These are phyloP conservation scores for Phoma sp. DNA, from an alignment of 2,329 filamentous ascomycete species.

Conservation along the genomic window DNA sequence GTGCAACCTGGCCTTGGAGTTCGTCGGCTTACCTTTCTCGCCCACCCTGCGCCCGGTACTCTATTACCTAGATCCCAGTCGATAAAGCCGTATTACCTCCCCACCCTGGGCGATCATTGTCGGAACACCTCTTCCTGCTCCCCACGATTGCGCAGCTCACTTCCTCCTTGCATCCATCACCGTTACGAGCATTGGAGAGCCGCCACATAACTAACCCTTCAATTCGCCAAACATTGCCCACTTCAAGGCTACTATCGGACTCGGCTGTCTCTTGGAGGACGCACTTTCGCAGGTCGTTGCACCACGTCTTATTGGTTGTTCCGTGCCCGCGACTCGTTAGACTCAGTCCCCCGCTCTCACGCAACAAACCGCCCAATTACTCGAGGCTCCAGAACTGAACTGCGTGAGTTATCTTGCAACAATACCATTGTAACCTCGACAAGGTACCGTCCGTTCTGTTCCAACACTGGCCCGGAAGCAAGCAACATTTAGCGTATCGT, in stretches of 20 bases:
- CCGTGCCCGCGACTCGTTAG: slow-evolving; percentile 46
- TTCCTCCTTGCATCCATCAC: slow-evolving; percentile 27
- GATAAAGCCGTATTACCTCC: slow-evolving; percentile 45
- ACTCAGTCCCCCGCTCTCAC: slow-evolving; percentile 43
- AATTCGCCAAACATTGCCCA: slow-evolving; percentile 20
- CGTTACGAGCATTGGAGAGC: slow-evolving; percentile 25
- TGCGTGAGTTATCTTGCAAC: slow-evolving; percentile 31
- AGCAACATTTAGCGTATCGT: not conserved
- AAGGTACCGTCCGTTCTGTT: slow-evolving; percentile 16
- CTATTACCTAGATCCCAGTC: slow-evolving; percentile 41
- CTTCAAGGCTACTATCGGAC: slow-evolving; percentile 23
- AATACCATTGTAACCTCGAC: slow-evolving; percentile 18
- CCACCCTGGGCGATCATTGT: slow-evolving; percentile 45
- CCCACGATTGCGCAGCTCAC: slow-evolving; percentile 31
- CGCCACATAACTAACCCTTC: slow-evolving; percentile 14
- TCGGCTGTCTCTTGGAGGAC: slow-evolving; percentile 28
- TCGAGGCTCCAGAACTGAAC: slow-evolving; percentile 38
- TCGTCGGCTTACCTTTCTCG: slow-evolving; percentile 26
- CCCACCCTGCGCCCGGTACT: slow-evolving; percentile 38
- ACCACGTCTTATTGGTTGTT: slow-evolving; percentile 38
- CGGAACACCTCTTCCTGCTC: slow-evolving; percentile 35
- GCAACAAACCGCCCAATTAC: slow-evolving; percentile 41
- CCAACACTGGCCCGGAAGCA: slow-evolving; percentile 13
- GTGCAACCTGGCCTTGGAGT: slow-evolving; percentile 35
- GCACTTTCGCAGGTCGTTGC: slow-evolving; percentile 38